Percentiles rank a stretch among this genome's conserved stretches.
Conservation (phyloP, 306 rosid genomes). For the Quercus ilex region DNA sequence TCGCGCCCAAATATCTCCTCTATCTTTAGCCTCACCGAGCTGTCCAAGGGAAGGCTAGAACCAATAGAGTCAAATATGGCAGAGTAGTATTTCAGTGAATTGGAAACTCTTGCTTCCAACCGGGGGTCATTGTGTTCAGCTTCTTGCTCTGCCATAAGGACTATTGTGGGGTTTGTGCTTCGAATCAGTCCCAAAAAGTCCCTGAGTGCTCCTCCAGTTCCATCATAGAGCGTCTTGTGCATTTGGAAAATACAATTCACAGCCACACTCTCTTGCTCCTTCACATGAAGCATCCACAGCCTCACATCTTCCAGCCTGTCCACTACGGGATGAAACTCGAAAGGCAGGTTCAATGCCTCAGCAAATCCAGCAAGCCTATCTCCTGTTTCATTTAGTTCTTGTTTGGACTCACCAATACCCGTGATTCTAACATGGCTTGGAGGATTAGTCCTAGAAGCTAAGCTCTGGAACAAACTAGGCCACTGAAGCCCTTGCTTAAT, state of each 20-base stretch:
- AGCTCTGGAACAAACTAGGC: slow-evolving; percentile 93
- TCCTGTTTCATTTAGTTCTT: slow-evolving; percentile 86
- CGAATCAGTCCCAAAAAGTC: slow-evolving; percentile 80
- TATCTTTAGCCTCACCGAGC: slow-evolving; percentile 52
- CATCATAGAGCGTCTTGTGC: slow-evolving; percentile 75
- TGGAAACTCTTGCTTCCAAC: slow-evolving; percentile 64
- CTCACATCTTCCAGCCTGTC: slow-evolving; percentile 97
- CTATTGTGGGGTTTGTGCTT: slow-evolving; percentile 70
- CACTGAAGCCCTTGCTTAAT: slow-evolving; percentile 93
- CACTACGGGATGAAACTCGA: slow-evolving; percentile 91
- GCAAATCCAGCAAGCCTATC: slow-evolving; percentile 89
- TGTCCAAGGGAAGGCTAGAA: slow-evolving; percentile 56
- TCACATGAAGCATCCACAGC: slow-evolving; percentile 99
- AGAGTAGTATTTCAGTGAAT: slow-evolving; percentile 63
- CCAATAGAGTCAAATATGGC: slow-evolving; percentile 75
- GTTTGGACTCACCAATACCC: slow-evolving; percentile 89
- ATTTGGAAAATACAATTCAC: slow-evolving; percentile 82
- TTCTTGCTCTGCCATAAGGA: slow-evolving; percentile 80
- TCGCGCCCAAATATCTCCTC: slow-evolving; percentile 85
- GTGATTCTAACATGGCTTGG: slow-evolving; percentile 92
- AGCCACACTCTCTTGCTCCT: slow-evolving; percentile 83
- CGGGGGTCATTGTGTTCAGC: slow-evolving; percentile 67
- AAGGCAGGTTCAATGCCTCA: slow-evolving; percentile 71
- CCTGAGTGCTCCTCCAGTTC: slow-evolving; percentile 61
- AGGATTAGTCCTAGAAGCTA: slow-evolving; percentile 75